These are phyloP conservation scores for Clavispora fructus DNA, from an alignment of 805 yeast genomes.

Conservation along the genomic window DNA sequence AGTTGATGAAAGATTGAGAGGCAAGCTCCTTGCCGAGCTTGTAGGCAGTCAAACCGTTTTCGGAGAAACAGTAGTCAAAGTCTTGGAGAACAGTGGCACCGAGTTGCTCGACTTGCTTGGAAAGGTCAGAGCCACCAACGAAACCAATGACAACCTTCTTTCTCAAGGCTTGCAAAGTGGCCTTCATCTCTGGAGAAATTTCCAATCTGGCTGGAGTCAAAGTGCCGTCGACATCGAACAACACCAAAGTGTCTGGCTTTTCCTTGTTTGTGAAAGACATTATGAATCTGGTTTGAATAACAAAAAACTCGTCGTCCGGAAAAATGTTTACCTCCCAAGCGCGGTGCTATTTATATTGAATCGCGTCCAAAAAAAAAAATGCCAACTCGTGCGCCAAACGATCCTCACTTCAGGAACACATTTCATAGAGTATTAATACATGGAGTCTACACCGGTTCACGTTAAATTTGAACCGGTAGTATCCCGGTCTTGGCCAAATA, in stretches of 20 bases:
- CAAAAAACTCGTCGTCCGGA: not conserved
- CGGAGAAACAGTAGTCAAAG: conserved; percentile 94
- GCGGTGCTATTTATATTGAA: conserved; percentile 2
- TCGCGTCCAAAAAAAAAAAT: not conserved
- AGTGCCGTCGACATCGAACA: conserved; percentile 98
- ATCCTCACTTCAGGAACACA: not conserved
- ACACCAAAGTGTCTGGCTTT: conserved; percentile 80
- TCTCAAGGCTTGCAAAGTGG: conserved; percentile 68
- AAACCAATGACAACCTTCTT: conserved; percentile 93
- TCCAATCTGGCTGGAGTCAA: conserved; percentile 92
- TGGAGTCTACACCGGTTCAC: no score
- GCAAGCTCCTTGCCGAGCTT: conserved; percentile 83
- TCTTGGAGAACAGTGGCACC: conserved; percentile 71
- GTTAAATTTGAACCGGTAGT: no score
- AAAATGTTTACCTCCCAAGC: not conserved
- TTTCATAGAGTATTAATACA: not conserved
- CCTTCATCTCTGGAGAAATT: conserved; percentile 72
- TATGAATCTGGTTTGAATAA: conserved; percentile 2
- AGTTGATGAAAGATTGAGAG: conserved; percentile 86
- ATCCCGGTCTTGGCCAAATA: no score
- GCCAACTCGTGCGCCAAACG: not conserved
- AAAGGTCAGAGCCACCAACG: conserved; percentile 95
- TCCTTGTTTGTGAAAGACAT: conserved; percentile 70
- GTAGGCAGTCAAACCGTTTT: conserved; percentile 97
- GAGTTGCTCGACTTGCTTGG: conserved; percentile 93